Base-by-base conservation (phyloP, 176 grass and related monocot species). In the Chrysopogon serrulatus region DNA sequence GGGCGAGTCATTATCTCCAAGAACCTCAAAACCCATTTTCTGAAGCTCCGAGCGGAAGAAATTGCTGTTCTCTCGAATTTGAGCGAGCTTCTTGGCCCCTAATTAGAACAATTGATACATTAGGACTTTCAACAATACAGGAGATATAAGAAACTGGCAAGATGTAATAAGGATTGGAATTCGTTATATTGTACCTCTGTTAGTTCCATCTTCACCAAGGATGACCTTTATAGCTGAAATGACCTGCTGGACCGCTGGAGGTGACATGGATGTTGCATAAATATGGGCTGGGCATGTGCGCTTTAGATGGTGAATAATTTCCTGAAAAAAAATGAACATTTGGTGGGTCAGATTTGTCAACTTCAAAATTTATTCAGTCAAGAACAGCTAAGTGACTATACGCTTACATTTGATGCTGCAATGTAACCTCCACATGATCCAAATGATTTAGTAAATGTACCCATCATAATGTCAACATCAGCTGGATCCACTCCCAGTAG, bases 391-490 rank as follows among this genome's bases (percentile, higher is more conserved):
- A 66, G 45, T 70, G 27, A 57, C 27, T 32, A 77, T 67, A 15
- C 68, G 37, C 44, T 68, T 86, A 98, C 95, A 74, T 95, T 90
- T 84, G 95, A 95, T 82, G 95, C 92, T 79, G 95, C 89, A 84
- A 93, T 93, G 54, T 98, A 98, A 37, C 95, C 95, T 81, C 95
- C 92, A 2, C 95, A 95, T 8, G 92, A 98, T 59, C 95, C 92
- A 79, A 98, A 98, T 77, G 92, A 95, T 78, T 98, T 98, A 19
- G 95, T 98, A 89, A 98, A 98, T 79, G 95, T 95, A 72, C 95
- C 91, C 95, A 95, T 98, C 95, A 98, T 95, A 78, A 98, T 93
- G 67, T 98, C 95, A 14, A 98, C 73, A 86, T 93, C 95, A 86
- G 89, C 71, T 78, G 95, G 87, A 87, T 98, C 89, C 62, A 95